Conservation (phyloP, 2,329 filamentous ascomycete genomes). For the Aplosporella prunicola region DNA sequence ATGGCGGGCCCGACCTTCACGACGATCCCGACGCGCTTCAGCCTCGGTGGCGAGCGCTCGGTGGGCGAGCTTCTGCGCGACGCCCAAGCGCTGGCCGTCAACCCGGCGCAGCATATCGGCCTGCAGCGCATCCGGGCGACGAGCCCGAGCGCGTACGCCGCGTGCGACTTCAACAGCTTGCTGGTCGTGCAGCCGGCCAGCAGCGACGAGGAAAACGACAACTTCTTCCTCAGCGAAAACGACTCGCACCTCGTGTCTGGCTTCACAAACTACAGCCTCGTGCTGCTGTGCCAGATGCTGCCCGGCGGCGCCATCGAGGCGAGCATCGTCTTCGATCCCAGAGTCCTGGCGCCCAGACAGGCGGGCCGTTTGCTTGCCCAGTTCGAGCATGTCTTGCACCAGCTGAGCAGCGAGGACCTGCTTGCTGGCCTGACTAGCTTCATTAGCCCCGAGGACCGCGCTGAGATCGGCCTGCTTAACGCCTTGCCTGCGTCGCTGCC, state of each 20-base stretch:
- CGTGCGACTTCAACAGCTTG: constrained; percentile 44
- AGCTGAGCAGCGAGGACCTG: constrained; percentile 3
- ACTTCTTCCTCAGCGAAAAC: no score
- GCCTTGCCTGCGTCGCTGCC: not conserved
- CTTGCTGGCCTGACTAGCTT: not conserved
- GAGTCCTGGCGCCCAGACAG: not conserved
- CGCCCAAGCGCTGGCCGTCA: not conserved
- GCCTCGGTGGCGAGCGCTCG: constrained; percentile 17
- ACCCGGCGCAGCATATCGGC: constrained; percentile 17
- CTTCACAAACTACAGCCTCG: constrained; percentile 3
- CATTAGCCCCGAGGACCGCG: not conserved
- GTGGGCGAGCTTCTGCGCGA: constrained; percentile 18
- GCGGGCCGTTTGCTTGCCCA: constrained; percentile 3
- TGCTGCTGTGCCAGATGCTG: not conserved
- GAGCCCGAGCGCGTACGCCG: constrained; percentile 44
- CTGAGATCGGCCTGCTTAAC: not conserved
- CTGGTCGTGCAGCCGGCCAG: constrained; percentile 39
- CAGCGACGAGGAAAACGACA: no score
- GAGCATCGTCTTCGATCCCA: not conserved
- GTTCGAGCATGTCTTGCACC: constrained; percentile 3
- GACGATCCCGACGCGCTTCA: constrained; percentile 29
- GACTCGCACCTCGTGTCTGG: not conserved
- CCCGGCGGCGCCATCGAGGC: not conserved
- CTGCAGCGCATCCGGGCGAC: constrained; percentile 21
- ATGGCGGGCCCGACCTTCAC: constrained; percentile 31